Base-by-base conservation (phyloP, 805 yeast genomes). In the Starmerella lactis-condensi region DNA sequence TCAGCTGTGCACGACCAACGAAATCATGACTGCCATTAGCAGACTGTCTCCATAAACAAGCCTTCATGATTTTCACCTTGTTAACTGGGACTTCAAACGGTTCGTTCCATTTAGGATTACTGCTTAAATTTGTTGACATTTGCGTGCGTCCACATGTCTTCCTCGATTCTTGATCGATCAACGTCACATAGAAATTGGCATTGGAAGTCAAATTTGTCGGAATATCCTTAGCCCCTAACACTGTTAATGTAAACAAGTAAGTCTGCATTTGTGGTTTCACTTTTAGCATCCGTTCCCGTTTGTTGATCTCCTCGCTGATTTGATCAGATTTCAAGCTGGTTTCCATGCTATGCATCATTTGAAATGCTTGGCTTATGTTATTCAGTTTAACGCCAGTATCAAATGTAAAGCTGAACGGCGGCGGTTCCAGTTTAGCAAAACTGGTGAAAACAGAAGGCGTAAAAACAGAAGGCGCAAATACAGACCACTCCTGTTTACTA, bases 61-160 rank as follows among this genome's bases (percentile, higher is more conserved):
- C 65, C 2, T 69, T 62, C 2, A 75, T 40, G 17, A 67, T 59
- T 22, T 62, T 54, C 15, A 59, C 52, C 10, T 14, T 15, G 1
- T 63, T 60, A 0, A 53, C 51, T 17, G 41, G 44, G 3, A 60
- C 45, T 49, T 81, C 93, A 48, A 81, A 78, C 34, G 75, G 77
- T 55, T 83, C 93, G 44, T 78, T 77, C 91, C 91, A 85, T 11
- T 64, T 67, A 0, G 95, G 94, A 43, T 71, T 69, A 5, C 30
- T 13, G 21, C 65, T 54, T 4, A 72, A 67, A 32, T 67, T 67
- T 19, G 61, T 58, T 4, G 76, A 58, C 0, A 72, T 64, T 42
- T 77, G 60, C 0, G 96, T 83, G 37, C 67, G 70, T 2, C 75
- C 83, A 21, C 77, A 56, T 18, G 69, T 69, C 31, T 56, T 60